phyloP scores from a whole-genome alignment of 495 filamentous ascomycete genomes.

The Podospora appendiculata region DNA sequence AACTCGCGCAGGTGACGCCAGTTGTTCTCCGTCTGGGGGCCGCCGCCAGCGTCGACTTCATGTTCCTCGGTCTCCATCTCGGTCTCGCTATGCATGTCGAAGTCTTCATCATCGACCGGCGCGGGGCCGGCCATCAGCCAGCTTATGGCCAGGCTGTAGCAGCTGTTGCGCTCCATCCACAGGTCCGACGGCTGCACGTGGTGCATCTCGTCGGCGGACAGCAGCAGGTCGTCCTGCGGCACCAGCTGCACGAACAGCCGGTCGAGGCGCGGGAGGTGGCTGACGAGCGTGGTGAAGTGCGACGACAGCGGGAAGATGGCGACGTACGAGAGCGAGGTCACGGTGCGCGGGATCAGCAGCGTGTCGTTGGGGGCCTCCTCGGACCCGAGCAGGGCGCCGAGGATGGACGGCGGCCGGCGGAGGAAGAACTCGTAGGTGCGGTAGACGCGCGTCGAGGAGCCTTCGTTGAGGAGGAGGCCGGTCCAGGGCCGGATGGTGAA shows the following conservation, averaged over 20 bases:
- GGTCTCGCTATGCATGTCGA: too few relatives aligned
- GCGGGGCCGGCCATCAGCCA: slow-evolving; percentile 19
- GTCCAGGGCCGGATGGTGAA: slow-evolving; percentile 35
- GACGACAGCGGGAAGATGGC: slow-evolving; percentile 36
- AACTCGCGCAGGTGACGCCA: slow-evolving; percentile 32
- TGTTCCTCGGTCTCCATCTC: too few relatives aligned
- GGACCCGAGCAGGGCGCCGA: slow-evolving; percentile 27
- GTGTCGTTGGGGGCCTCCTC: slow-evolving; percentile 22
- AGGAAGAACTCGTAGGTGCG: slow-evolving; percentile 31
- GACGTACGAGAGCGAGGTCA: slow-evolving; percentile 38
- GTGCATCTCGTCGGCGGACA: slow-evolving; percentile 27
- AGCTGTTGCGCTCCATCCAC: slow-evolving; percentile 38
- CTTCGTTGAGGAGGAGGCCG: slow-evolving; percentile 35
- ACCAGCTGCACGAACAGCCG: slow-evolving; percentile 37
- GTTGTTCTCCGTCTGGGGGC: slow-evolving; percentile 13
- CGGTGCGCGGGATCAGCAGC: slow-evolving; percentile 23
- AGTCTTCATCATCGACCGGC: background rate
- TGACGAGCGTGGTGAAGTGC: slow-evolving; percentile 28
- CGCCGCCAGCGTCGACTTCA: background rate
- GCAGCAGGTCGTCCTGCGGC: slow-evolving; percentile 30
- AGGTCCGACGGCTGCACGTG: slow-evolving; percentile 29
- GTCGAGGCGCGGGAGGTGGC: slow-evolving; percentile 30
- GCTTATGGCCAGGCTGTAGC: slow-evolving; percentile 32
- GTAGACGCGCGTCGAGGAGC: slow-evolving; percentile 29
- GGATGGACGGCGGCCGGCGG: slow-evolving; percentile 30